Evolutionary conservation across 257 asterid genomes (phyloP), one percentile per base, ranked within the genome.

Genomic region (Nyctanthes arbortristis): DNA sequence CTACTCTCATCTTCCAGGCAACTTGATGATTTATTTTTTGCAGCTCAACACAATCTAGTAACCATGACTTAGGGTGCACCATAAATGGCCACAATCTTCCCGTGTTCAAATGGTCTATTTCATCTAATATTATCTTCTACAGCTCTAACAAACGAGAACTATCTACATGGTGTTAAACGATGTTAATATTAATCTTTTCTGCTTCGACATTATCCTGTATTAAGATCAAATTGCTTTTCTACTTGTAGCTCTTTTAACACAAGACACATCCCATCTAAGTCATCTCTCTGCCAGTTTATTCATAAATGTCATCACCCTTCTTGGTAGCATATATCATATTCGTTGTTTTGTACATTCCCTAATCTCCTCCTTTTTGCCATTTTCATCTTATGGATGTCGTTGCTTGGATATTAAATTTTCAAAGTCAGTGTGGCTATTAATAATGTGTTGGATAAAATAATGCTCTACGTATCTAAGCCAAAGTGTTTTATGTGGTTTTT

Each of bases 401-500:
- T 18, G 56, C 9, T 2, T 16, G 18, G 56, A 45, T 45, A 6
- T 45, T 16, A 45, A 45, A 16, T 18, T 47, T 6, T n/a, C 10
- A 1, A 47, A 22, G 4, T 3, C 52, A 20, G 7, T 8, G 57
- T 8, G 57, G 14, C 20, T 49, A 49, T 8, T 49, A 18, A n/a
- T 45, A 11, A 47, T 47, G 29, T 22, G 28, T 1, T 28, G 22
- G 58, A 49, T 18, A 49, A 20, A 49, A 7, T 18, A 49, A 2
- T 18, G 30, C 16, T 12, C 8, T 9, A 22, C 16, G 27, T 20
- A 40, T 40, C 52, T 40, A 40, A 22, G 58, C 22, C 28, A 1
- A 18, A 49, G 58, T 49, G 29, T 49, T 49, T 49, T 20, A 20
- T 49, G 57, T 49, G 12, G 60, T 54, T 37, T 66, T 35, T 37